Evolutionary conservation across 2,329 filamentous ascomycete genomes (phyloP), one percentile per base, ranked within the genome.

Genomic region (Xylaria sp.): DNA sequence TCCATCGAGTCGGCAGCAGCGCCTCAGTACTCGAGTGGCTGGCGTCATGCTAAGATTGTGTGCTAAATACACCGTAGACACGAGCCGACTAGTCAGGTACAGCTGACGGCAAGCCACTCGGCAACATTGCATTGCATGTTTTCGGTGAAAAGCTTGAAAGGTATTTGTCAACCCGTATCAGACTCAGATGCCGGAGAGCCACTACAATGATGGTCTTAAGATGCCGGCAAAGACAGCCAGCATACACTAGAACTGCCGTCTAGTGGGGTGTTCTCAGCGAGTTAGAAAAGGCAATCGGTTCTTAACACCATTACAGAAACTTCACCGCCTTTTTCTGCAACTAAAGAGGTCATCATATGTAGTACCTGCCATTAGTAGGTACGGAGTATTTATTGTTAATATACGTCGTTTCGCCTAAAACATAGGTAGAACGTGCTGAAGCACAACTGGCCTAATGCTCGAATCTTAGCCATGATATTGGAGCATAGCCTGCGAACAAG

Each of bases 121-220:
- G 56, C 52, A 52, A 40, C 42, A 51, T 50, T 39, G 34, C 45
- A 49, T 29, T n/a, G n/a, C n/a, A n/a, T 39, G 46, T 56, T 62
- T 62, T 63, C 59, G 61, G 61, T 63, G 55, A 57, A 53, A 56
- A 49, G 43, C 47, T 59, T 53, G 60, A 47, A 22, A 41, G 26
- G 24, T 42, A 61, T 59, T 61, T 39, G 54, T 54, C 52, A 42
- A 48, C 38, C 22, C 45, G 21, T 43, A 49, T 49, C 24, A 38
- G 39, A 34, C 17, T 43, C 38, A 43, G 20, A 19, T 43, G 37
- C 39, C 26, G 24, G 22, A 49, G 2, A 43, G 34, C 39, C 29
- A 46, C 44, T 40, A 53, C 40, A 45, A 34, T 39, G 51, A 48
- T 54, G 34, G 49, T 44, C 46, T 39, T 38, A 38, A 21, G 37